Evolutionary conservation across 805 yeast genomes (phyloP), one percentile per base, ranked within the genome.

Genomic region (Suhomyces sp.): DNA sequence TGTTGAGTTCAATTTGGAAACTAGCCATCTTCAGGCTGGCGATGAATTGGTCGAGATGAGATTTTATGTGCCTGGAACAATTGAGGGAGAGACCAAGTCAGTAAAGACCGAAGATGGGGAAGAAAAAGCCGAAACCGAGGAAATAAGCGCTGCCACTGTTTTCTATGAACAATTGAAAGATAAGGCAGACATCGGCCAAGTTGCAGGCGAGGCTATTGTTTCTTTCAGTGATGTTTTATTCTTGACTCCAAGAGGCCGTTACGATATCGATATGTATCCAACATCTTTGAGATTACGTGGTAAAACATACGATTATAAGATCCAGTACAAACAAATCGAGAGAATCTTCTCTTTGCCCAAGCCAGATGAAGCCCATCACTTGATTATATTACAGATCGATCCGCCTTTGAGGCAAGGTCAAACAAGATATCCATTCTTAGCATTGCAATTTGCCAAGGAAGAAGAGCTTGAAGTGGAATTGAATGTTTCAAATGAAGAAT

Each of bases 401-500:
- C 99, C 99, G 22, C 99, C 99, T 2, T 76, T 94, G 57, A 85
- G 98, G 68, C 99, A 94, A 73, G 99, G 99, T 51, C 98, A 94
- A 73, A 94, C 99, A 0, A 83, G 97, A 54, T 93, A 94, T 64
- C 96, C 97, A 40, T 94, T 89, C 67, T 75, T 94, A 65, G 93
- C 91, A 12, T 72, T 93, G 67, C 99, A 94, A 72, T 89, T 94
- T 64, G 82, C 86, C 54, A 83, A 85, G 50, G 97, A 91, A 57
- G 99, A 94, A 69, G 96, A 89, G 64, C 81, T 89, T 46, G 97
- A 91, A 68, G 85, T 93, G 37, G 97, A 90, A 64, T 77, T 94
- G 61, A 92, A 94, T 65, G 68, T 94, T 19, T 84, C 85, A 39
- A 96, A 92, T 43, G 89, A 82, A 43, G 97, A 89, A 61, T 91